Evolutionary conservation across 108 stramenopile species (phyloP), one percentile per base, ranked within the genome.

Genomic region (Chaetoceros tenuissimus): DNA sequence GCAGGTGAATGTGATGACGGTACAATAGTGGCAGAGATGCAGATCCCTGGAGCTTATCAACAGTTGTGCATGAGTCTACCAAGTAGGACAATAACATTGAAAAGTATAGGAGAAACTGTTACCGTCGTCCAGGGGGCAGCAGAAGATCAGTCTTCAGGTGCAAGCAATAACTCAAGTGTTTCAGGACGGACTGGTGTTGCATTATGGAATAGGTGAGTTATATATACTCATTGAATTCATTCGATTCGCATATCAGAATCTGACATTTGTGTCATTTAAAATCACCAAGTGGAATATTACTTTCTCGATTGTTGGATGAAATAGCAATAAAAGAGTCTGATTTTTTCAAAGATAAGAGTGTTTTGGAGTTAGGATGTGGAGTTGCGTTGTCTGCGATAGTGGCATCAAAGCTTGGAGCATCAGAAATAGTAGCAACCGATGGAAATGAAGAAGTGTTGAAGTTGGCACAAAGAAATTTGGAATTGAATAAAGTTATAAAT

Each of bases 1-100:
- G 13, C 48, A 51, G 26, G n/a, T 16, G 53, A 64, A 26, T 71
- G 70, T 40, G 29, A 51, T 26, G 59, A 64, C 44, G 78, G 78
- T 25, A 46, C 46, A 16, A 55, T 79, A 17, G 51, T 62, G 24
- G 19, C 24, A 31, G 85, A 81, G 63, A 55, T 29, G 34, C 67
- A 72, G 26, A 66, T 86, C n/a, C 80, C 85, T 3, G 85, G 85
- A 31, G 85, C 85, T 17, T 86, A 86, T 50, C 73, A 77, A 52
- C 72, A 81, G 27, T 21, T 59, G 16, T 85, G 84, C 44, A 82
- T 85, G 80, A 57, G 44, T 28, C 50, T 81, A 24, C 53, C 66
- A 1, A 47, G 60, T 17, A 59, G 84, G 24, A 56, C 26, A 1
- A 65, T 85, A 40, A 63, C 68, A 43, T 51, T 56, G 30, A 20